Evolutionary conservation across 768 basidiomycete genomes (phyloP), one percentile per base, ranked within the genome.

Genomic region (Leccinum longicurvipes): DNA sequence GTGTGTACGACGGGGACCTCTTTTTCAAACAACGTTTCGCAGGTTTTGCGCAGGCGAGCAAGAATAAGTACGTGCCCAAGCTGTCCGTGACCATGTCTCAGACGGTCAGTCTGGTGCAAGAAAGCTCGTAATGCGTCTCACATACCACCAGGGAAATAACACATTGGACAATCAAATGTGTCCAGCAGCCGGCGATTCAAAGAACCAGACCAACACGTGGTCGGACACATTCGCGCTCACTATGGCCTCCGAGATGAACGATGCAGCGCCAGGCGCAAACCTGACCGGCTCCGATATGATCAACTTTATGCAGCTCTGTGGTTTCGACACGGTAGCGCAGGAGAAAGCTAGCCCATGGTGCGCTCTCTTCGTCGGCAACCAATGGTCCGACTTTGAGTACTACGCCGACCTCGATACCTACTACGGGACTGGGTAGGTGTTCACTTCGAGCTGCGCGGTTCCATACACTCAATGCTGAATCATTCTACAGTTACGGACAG

Each of bases 131-230:
- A n/a, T 11, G 10, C 4, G 3, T 53, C 57, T 54, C 19, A 59
- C 31, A 19, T 11, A 24, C 34, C 7, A 5, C 14, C 42, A 80
- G 79, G 60, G 69, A 19, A 89, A 91, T 58, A 74, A 85, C 62
- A 89, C 89, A 0, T 76, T 91, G 17, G 82, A 88, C 56, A 78
- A 86, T 55, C 69, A 68, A 21, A 80, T 82, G 78, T 90, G 89
- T 57, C 84, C 84, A 9, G 76, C 76, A 24, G 77, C 77, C 0
- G 77, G 77, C 23, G 66, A 66, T 17, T 74, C 81, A 0, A 72
- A 72, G 32, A 49, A 50, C 2, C 74, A 82, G 63, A 81, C 76
- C 5, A 58, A 61, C 1, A 58, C 62, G 41, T 91, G 87, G 87
- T 71, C 76, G 1, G 58, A 72, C 4, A 72, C 75, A 19, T 91